A percentile compares a stretch with the other conserved stretches of the same genome.
phyloP scores from a whole-genome alignment of 257 asterid species.

The Fraxinus excelsior region DNA sequence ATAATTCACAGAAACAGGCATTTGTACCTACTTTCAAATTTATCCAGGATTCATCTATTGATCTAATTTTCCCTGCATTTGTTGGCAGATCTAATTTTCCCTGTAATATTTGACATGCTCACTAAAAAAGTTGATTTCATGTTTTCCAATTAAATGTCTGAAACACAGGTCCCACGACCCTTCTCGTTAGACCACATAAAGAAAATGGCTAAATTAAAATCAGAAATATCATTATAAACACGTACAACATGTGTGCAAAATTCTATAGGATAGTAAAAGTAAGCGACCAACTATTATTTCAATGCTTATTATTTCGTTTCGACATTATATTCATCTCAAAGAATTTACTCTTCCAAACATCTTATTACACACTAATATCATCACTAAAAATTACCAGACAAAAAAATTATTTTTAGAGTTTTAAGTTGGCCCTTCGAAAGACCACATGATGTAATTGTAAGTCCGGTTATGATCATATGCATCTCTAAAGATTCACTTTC shows the following conservation, averaged over 20 bases:
- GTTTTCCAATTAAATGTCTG: not conserved
- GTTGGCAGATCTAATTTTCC: not conserved
- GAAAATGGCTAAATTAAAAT: not conserved
- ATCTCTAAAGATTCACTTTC: not conserved
- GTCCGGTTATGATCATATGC: not conserved
- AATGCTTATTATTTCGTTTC: not conserved
- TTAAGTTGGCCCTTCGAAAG: not conserved
- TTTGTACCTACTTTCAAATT: not conserved
- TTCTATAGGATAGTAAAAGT: not conserved
- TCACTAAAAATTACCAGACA: not conserved
- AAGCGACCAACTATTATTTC: not conserved
- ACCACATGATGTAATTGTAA: not conserved
- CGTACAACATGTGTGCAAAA: not conserved
- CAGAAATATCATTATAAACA: not conserved
- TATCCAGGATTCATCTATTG: not conserved
- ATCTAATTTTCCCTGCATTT: not conserved
- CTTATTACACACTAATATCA: not conserved
- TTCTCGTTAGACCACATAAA: not conserved
- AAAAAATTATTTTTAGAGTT: not conserved
- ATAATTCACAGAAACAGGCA: no score
- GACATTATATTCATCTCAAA: not conserved
- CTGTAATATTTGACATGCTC: not conserved
- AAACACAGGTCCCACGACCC: not conserved
- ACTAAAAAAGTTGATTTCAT: not conserved
- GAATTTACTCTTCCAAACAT: not conserved